Base-by-base conservation (phyloP, 495 filamentous ascomycete genomes). In the Ascodesmis nigricans region DNA sequence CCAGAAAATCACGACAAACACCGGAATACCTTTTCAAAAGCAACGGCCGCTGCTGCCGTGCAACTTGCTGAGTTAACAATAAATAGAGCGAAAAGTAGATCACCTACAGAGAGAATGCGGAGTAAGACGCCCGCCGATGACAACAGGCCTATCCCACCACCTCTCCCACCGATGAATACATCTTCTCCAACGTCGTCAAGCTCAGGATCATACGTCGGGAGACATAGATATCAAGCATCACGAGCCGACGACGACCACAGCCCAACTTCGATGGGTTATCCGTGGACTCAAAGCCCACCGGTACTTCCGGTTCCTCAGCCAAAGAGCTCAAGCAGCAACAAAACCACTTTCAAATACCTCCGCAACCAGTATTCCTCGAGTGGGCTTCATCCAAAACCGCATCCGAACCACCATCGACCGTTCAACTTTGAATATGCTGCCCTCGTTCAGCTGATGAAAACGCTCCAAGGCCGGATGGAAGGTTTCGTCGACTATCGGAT, bases 361-460 rank as follows among this genome's bases (percentile, higher is more conserved):
- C 28, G 48, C 18, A 33, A 36, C 9, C 47, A 52, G 15, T 23
- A 25, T 30, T 56, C 55, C 26, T 45, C 54, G 21, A 46, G 36
- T 22, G 40, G 46, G 11, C 42, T 50, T 6, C 50, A 50, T 27
- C 27, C 38, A 13, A 39, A 45, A 14, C n/a, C n/a, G 10, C 49
- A 5, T 49, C 55, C 3, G 44, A 47, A 20, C 24, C 37, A 3
- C 44, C 33, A 17, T 28, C 38, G 19, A 29, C 21, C 20, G 41
- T 37, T 13, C 17, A 30, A 28, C 66, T 58, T 61, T 8, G 66
- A 75, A 52, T 67, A 66, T 11, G 66, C 69, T 36, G 69, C 60
- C 40, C 62, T 79, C 8, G 52, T 77, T 35, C 58, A 65, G 41
- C 47, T 81, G 28, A 78, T 79, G 75, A 71, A 66, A 43, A 63